Conservation (phyloP, 805 yeast genomes). For the Sugiyamaella boreocaroliniensis region DNA sequence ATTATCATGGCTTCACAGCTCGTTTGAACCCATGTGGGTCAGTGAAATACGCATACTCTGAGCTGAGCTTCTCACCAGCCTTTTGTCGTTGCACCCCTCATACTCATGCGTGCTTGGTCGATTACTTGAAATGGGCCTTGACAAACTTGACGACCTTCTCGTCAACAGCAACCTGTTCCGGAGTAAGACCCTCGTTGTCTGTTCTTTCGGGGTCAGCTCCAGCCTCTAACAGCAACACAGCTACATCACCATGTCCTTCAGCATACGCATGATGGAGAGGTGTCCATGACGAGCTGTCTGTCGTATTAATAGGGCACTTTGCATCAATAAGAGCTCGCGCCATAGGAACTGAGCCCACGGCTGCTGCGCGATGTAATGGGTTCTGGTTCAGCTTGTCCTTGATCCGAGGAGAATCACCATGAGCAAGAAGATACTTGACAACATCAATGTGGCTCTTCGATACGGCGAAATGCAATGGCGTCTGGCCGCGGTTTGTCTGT, state of each 20-base stretch:
- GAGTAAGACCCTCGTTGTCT: slow-evolving; percentile 49
- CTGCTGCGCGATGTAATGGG: slow-evolving; percentile 78
- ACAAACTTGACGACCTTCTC: slow-evolving; percentile 37
- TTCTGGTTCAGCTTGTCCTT: slow-evolving; percentile 62
- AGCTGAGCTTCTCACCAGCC: too few relatives aligned
- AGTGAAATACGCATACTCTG: too few relatives aligned
- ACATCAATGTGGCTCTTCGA: slow-evolving; percentile 56
- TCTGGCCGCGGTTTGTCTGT: slow-evolving; percentile 61
- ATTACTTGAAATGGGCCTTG: not conserved
- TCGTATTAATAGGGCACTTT: slow-evolving; percentile 58
- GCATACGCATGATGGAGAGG: slow-evolving; percentile 85
- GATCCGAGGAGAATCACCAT: slow-evolving; percentile 53
- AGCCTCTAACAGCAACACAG: slow-evolving; percentile 46
- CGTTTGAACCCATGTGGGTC: too few relatives aligned
- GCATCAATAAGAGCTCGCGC: slow-evolving; percentile 48
- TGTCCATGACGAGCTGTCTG: slow-evolving; percentile 73
- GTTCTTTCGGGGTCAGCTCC: slow-evolving; percentile 56
- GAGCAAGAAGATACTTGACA: slow-evolving; percentile 48
- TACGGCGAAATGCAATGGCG: slow-evolving; percentile 70
- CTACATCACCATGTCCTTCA: slow-evolving; percentile 81
- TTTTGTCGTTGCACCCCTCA: not conserved
- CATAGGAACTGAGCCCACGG: slow-evolving; percentile 59
- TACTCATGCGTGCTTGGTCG: too few relatives aligned
- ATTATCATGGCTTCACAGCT: too few relatives aligned
- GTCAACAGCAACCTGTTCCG: slow-evolving; percentile 50